Percentiles rank a stretch among this genome's conserved stretches.
Evolutionary conservation across 2,329 filamentous ascomycete species (phyloP).

Genomic region (Cercospora canescens): DNA sequence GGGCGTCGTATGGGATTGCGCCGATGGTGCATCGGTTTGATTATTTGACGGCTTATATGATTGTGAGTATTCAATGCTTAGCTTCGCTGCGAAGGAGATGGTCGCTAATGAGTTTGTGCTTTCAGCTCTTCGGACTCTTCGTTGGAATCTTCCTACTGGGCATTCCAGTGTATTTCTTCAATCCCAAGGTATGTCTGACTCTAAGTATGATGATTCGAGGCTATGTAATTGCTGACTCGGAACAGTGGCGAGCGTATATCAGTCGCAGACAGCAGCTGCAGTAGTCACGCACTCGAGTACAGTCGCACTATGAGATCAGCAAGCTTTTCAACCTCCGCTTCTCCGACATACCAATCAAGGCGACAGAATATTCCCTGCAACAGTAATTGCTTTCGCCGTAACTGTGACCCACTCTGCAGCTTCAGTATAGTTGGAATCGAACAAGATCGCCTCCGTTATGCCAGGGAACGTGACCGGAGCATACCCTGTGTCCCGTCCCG

Average conservation of each 20-base stretch:
- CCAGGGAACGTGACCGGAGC: neutral
- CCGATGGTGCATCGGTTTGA: conserved; percentile 34
- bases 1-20: conserved; percentile 34
- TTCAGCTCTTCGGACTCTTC: neutral
- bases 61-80: neutral
- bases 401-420: neutral
- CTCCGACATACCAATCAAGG: neutral
- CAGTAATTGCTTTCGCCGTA: neutral
- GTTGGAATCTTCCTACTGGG: neutral
- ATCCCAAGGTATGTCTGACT: neutral
- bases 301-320: neutral
- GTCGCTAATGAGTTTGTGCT: neutral
- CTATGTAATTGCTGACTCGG: neutral
- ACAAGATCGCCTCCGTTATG: no score
- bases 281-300: neutral
- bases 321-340: neutral
- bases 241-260: conserved; percentile 1
- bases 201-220: neutral
- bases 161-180: conserved; percentile 4
- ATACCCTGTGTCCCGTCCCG: no score
- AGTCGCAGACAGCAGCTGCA: neutral
- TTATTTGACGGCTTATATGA: conserved; percentile 29
- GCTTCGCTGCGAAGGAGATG: neutral
- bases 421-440: neutral
- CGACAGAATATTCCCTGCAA: neutral